phyloP scores from a whole-genome alignment of 768 basidiomycete genomes.

The Russula earlei region DNA sequence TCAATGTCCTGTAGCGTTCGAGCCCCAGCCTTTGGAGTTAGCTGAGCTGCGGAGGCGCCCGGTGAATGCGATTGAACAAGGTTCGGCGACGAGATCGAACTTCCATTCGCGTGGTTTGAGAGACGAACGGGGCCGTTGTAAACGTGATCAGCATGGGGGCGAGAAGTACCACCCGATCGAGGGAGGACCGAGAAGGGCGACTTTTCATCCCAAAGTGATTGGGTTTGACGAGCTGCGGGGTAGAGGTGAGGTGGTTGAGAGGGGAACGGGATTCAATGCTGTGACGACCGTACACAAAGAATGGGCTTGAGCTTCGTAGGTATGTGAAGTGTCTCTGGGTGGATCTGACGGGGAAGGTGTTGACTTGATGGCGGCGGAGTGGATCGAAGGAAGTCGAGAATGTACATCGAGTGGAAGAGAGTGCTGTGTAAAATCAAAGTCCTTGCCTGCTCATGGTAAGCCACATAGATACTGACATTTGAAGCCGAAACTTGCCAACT shows the following conservation, averaged over 20 bases:
- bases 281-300: constrained; percentile 26
- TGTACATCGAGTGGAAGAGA: constrained; percentile 27
- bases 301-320: constrained; percentile 13
- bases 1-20: constrained; percentile 75
- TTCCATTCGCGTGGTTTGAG: constrained; percentile 9
- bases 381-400: not conserved
- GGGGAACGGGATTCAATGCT: constrained; percentile 18
- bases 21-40: constrained; percentile 22
- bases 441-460: constrained; percentile 49
- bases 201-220: constrained; percentile 77
- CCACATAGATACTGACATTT: not conserved
- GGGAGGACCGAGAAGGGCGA: constrained; percentile 65
- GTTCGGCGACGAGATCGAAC: constrained; percentile 16
- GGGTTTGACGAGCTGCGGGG: constrained; percentile 42
- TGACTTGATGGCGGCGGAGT: not conserved
- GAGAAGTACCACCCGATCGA: constrained; percentile 22
- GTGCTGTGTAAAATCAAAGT: constrained; percentile 76
- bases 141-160: constrained; percentile 24
- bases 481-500: constrained; percentile 53
- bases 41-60: constrained; percentile 22
- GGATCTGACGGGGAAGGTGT: not conserved
- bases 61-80: constrained; percentile 9
- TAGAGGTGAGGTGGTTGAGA: constrained; percentile 28
- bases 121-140: constrained; percentile 21
- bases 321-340: constrained; percentile 1